Base-by-base conservation (phyloP, 2,329 filamentous ascomycete species). In the Fusarium compactum region DNA sequence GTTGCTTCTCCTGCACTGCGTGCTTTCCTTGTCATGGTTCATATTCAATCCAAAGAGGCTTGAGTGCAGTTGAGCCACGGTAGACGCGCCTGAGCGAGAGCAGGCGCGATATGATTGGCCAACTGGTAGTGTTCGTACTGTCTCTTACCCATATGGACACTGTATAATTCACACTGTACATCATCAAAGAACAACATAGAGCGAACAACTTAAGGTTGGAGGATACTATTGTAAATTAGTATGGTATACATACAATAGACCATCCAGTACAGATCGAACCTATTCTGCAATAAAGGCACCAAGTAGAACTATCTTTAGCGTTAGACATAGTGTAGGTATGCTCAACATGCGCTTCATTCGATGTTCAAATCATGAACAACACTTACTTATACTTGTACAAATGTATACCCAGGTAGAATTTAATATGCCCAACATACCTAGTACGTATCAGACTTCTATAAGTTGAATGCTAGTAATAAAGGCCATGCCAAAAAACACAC, bases 31-130 rank as follows among this genome's bases (percentile, higher is more conserved):
- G 61, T 69, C 62, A 34, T 57, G 46, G 46, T 65, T 65, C 46
- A 50, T 54, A 67, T 70, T 56, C 57, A 50, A 48, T 67, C 66
- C 48, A 64, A 58, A 65, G 45, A 70, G 67, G 67, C 67, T 70
- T 71, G 68, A 58, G 54, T 62, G 41, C 45, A 62, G 48, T 58
- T 69, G 67, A 72, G 66, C 66, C 73, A 78, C 72, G 69, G 66
- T 70, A 67, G 63, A 77, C 76, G 76, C 76, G 75, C 58, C 67
- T 69, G 61, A 56, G 57, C 58, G 46, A 43, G 65, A 62, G 59
- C 56, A 43, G n/a, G 32, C 57, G 50, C 53, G 47, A 30, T 57
- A 63, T 78, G 70, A 77, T 78, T 78, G 77, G 77, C 46, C 43
- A 46, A 29, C 47, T 29, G n/a, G 24, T 44, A 54, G 45, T 27